A percentile compares a stretch with the other conserved stretches of the same genome.
Evolutionary conservation across 208 protist species (phyloP).

Genomic region (Tritrichomonas foetus): DNA sequence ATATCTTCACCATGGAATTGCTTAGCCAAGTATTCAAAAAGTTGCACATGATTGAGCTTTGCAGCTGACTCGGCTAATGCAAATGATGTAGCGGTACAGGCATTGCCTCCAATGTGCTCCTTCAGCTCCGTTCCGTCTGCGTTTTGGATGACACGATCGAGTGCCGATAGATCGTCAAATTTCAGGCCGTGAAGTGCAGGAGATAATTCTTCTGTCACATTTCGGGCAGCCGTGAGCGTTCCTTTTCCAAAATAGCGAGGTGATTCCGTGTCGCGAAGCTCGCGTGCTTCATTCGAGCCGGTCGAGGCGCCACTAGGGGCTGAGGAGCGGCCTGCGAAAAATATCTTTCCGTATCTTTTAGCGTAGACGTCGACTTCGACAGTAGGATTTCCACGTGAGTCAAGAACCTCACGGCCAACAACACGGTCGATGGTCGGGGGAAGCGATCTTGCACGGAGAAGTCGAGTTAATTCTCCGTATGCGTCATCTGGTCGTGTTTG

Average conservation of each 20-base stretch:
- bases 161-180: neutral
- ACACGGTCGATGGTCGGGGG: neutral
- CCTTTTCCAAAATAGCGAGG: conserved; percentile 86
- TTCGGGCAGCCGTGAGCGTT: conserved; percentile 78
- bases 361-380: conserved; percentile 32
- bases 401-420: too few relatives aligned
- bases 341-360: neutral
- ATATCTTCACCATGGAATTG: neutral
- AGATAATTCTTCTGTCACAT: conserved; percentile 85
- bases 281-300: conserved; percentile 85
- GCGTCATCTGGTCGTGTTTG: neutral
- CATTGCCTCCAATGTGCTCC: conserved; percentile 32
- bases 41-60: neutral
- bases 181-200: conserved; percentile 69
- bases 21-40: conserved; percentile 4
- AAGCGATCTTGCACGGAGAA: neutral
- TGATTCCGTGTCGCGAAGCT: conserved; percentile 88
- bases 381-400: too few relatives aligned
- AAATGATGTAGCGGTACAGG: conserved; percentile 6
- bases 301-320: conserved; percentile 98
- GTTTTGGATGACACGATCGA: neutral
- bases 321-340: neutral
- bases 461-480: neutral
- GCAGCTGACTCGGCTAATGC: conserved; percentile 9
- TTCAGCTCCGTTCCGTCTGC: conserved; percentile 17